Evolutionary conservation across 1,284 basidiomycete genomes (phyloP).

Genomic region (Golubevia pallescens): DNA sequence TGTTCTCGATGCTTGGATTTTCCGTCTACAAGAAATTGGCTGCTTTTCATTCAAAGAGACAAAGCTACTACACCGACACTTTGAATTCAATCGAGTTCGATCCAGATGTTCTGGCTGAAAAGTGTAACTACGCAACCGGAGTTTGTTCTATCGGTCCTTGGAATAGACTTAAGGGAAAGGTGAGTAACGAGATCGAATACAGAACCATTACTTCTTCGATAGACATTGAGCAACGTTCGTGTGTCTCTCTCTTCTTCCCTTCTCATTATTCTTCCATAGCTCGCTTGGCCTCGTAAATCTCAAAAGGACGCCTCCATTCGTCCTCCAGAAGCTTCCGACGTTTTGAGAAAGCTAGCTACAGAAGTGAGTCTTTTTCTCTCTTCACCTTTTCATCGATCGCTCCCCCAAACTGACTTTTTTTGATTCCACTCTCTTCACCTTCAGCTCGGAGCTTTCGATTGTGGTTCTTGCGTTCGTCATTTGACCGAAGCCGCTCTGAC

Average conservation of each 20-base stretch:
- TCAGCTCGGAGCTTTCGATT: background rate
- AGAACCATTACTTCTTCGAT: too few relatives aligned
- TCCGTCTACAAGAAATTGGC: slow-evolving; percentile 4
- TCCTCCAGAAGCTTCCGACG: slow-evolving; percentile 9
- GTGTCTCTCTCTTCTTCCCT: too few relatives aligned
- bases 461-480: slow-evolving; percentile 10
- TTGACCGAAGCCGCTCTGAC: slow-evolving; percentile 9
- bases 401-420: background rate
- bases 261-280: background rate
- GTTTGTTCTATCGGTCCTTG: slow-evolving; percentile 7
- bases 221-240: too few relatives aligned
- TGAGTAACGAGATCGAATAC: too few relatives aligned
- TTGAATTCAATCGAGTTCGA: slow-evolving; percentile 10
- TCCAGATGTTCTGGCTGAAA: slow-evolving; percentile 11
- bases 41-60: slow-evolving; percentile 8
- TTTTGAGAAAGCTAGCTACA: slow-evolving; percentile 7
- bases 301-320: slow-evolving; percentile 6
- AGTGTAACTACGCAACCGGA: slow-evolving; percentile 15
- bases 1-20: slow-evolving; percentile 13
- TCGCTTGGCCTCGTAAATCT: slow-evolving; percentile 10
- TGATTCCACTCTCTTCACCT: too few relatives aligned
- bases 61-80: slow-evolving; percentile 9
- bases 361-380: slow-evolving; percentile 13
- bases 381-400: too few relatives aligned
- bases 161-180: slow-evolving; percentile 4